Evolutionary conservation across 148 eudicot species (phyloP).

Genomic region (Hydrangea macrophylla): DNA sequence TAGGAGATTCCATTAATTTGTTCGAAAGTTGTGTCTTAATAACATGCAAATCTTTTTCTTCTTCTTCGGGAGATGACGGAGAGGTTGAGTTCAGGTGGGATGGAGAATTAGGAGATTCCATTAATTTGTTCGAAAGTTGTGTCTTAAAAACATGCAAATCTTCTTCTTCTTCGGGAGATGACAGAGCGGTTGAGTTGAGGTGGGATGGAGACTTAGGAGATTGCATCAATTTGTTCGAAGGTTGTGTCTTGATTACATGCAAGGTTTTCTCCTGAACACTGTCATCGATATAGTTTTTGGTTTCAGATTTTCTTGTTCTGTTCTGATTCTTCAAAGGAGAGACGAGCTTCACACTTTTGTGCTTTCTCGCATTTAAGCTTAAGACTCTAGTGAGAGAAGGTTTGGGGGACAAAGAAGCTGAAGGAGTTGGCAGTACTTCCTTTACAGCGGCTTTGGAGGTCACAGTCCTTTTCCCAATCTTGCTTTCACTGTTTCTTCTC

Average conservation of each 20-base stretch:
- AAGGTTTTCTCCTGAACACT: constrained; percentile 49
- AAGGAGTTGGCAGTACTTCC: constrained; percentile 23
- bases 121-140: too few relatives aligned
- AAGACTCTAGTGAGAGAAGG: constrained; percentile 17
- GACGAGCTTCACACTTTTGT: constrained; percentile 24
- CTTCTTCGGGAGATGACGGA: constrained; percentile 40
- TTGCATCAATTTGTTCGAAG: constrained; percentile 24
- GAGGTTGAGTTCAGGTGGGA: too few relatives aligned
- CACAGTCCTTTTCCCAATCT: constrained; percentile 19
- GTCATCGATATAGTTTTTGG: constrained; percentile 20
- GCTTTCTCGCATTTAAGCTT: constrained; percentile 25
- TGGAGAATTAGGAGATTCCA: too few relatives aligned
- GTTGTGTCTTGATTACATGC: constrained; percentile 40
- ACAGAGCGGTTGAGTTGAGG: too few relatives aligned
- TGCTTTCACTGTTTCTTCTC: constrained; percentile 23
- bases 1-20: too few relatives aligned
- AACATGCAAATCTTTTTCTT: too few relatives aligned
- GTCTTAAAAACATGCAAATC: too few relatives aligned
- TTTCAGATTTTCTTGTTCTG: constrained; percentile 19
- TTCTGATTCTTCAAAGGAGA: constrained; percentile 34
- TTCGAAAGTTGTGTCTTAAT: too few relatives aligned
- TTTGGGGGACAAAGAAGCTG: constrained; percentile 24
- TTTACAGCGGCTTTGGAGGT: constrained; percentile 25
- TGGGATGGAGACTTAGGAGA: constrained; percentile 36
- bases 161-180: constrained; percentile 43